Percentiles rank a stretch among this genome's conserved stretches.
These are phyloP conservation scores for Prunus dulcis DNA, from an alignment of 306 rosid genomes.

Conservation along the genomic window DNA sequence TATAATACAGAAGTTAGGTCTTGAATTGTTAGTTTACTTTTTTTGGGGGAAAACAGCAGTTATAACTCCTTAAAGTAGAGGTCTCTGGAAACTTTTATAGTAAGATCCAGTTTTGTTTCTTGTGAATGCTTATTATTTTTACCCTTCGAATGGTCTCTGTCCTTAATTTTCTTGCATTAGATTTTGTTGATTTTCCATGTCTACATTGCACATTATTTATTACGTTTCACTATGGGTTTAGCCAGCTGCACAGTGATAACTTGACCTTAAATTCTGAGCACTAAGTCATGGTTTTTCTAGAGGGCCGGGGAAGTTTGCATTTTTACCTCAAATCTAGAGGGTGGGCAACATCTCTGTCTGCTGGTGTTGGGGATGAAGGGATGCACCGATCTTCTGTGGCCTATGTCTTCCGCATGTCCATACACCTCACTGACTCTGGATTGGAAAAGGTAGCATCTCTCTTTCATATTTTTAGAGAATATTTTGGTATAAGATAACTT, in stretches of 20 bases:
- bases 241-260: neutral
- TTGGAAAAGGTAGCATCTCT: slow-evolving; percentile 61
- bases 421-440: slow-evolving; percentile 91
- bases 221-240: neutral
- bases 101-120: neutral
- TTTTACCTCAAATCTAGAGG: slow-evolving; percentile 76
- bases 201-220: neutral
- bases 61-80: neutral
- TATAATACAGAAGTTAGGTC: neutral
- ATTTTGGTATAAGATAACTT: slow-evolving; percentile 20
- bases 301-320: slow-evolving; percentile 96
- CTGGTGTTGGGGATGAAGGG: slow-evolving; percentile 94
- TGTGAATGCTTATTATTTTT: neutral
- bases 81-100: neutral
- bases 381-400: slow-evolving; percentile 67
- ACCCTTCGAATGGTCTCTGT: neutral
- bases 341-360: slow-evolving; percentile 85
- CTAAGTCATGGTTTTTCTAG: slow-evolving; percentile 46
- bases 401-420: slow-evolving; percentile 75
- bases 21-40: neutral
- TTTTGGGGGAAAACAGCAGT: neutral
- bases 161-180: neutral
- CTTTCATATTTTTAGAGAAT: neutral
- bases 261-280: slow-evolving; percentile 25
- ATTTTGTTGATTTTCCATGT: neutral